Evolutionary conservation across 2,329 filamentous ascomycete species (phyloP).

Genomic region (Ophiostoma fasciatum): DNA sequence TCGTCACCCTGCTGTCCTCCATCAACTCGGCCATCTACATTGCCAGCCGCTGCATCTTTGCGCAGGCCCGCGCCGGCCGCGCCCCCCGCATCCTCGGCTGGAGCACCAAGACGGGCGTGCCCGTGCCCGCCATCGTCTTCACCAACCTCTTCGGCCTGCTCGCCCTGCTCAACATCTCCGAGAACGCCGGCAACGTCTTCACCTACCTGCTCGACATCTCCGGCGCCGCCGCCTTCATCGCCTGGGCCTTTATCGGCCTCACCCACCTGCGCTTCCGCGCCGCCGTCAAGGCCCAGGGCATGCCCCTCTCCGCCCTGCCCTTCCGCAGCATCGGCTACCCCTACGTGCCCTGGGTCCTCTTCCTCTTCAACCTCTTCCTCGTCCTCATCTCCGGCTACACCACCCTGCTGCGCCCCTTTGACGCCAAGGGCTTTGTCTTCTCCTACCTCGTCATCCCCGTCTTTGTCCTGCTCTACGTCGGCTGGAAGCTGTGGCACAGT

Average conservation of each 20-base stretch:
- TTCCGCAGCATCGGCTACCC: conserved; percentile 42
- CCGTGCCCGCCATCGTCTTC: conserved; percentile 42
- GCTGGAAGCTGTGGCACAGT: conserved; percentile 39
- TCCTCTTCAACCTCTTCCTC: conserved; percentile 49
- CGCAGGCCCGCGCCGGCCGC: conserved; percentile 41
- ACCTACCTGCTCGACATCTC: conserved; percentile 59
- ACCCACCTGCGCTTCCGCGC: conserved; percentile 52
- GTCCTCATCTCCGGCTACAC: conserved; percentile 55
- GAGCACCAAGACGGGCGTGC: conserved; percentile 35
- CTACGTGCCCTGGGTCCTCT: conserved; percentile 52
- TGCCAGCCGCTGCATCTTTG: conserved; percentile 43
- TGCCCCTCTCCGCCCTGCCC: conserved; percentile 53
- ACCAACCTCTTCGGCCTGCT: conserved; percentile 51
- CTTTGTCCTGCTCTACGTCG: conserved; percentile 43
- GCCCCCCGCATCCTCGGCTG: conserved; percentile 40
- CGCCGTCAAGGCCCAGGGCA: conserved; percentile 38
- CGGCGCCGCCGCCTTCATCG: conserved; percentile 53
- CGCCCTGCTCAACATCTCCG: conserved; percentile 18
- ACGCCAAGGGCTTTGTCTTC: conserved; percentile 44
- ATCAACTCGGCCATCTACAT: conserved; percentile 50
- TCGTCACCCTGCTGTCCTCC: conserved; percentile 55
- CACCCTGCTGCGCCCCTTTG: conserved; percentile 46
- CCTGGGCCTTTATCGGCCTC: conserved; percentile 50
- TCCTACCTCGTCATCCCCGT: conserved; percentile 52
- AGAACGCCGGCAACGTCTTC: conserved; percentile 41